Evolutionary conservation across 2,329 filamentous ascomycete genomes (phyloP).

Genomic region (Trichophaea hybrida): DNA sequence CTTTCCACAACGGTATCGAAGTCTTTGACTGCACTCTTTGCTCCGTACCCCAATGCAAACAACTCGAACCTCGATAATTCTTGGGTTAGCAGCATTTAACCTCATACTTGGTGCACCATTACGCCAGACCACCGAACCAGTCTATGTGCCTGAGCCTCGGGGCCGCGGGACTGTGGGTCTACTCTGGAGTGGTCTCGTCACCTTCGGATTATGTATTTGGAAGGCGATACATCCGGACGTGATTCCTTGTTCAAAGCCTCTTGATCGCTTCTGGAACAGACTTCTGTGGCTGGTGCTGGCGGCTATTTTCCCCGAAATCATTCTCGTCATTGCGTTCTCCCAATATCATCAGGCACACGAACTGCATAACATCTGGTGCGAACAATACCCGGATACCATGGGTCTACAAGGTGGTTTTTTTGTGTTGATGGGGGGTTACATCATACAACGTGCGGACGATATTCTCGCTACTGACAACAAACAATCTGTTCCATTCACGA

Average conservation of each 20-base stretch:
- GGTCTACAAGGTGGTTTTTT: constrained; percentile 7
- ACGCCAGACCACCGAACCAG: neutral
- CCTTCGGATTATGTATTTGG: constrained; percentile 30
- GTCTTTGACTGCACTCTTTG: too few species aligned
- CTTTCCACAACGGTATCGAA: too few species aligned
- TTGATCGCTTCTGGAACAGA: neutral
- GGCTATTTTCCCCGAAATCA: neutral
- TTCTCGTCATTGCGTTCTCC: neutral
- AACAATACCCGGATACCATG: neutral
- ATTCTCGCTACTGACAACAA: too few species aligned
- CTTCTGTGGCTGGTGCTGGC: neutral
- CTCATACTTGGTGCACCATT: too few species aligned
- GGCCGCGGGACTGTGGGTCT: constrained; percentile 29
- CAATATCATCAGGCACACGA: neutral
- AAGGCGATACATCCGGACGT: constrained; percentile 32
- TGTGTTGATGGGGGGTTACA: constrained; percentile 6
- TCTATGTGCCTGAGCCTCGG: constrained; percentile 22
- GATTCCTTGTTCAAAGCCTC: neutral
- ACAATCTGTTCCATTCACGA: too few species aligned
- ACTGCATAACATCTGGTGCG: neutral
- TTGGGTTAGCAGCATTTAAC: too few species aligned
- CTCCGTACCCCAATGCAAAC: too few species aligned
- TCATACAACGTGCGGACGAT: neutral
- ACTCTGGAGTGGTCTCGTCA: constrained; percentile 30
- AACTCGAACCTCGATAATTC: too few species aligned